A percentile compares a stretch with the other conserved stretches of the same genome.
phyloP scores from a whole-genome alignment of 108 stramenopile genomes.

The Skeletonema tropicum region DNA sequence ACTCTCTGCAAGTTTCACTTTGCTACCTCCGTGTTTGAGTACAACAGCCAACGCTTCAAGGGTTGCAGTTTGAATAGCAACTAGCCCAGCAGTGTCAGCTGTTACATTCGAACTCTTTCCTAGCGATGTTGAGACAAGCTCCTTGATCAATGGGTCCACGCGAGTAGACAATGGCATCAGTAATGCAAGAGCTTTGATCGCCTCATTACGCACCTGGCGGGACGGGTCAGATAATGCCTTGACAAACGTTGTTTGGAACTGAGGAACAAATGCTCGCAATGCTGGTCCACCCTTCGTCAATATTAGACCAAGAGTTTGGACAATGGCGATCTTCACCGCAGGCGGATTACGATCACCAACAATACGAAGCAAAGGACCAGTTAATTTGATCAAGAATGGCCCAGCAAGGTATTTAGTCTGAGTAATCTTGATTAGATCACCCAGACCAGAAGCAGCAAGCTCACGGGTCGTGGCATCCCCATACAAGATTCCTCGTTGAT shows the following conservation, averaged over 20 bases:
- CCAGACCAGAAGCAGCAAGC: constrained; percentile 92
- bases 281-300: constrained; percentile 91
- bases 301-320: constrained; percentile 89
- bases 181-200: constrained; percentile 81
- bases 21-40: constrained; percentile 73
- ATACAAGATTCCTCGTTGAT: constrained; percentile 94
- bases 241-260: constrained; percentile 99
- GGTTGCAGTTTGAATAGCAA: constrained; percentile 85
- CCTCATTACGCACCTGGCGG: constrained; percentile 87
- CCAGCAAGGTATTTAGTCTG: constrained; percentile 84
- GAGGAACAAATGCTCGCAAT: constrained; percentile 97
- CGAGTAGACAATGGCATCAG: constrained; percentile 90
- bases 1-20: constrained; percentile 84
- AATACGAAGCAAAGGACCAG: constrained; percentile 97
- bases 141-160: constrained; percentile 93
- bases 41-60: constrained; percentile 76
- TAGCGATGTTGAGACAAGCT: constrained; percentile 78
- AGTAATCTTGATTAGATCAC: constrained; percentile 93
- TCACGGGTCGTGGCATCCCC: constrained; percentile 84
- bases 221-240: constrained; percentile 96
- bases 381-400: constrained; percentile 95
- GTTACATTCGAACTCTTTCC: constrained; percentile 59
- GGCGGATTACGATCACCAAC: constrained; percentile 95
- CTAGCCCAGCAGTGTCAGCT: constrained; percentile 64
- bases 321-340: constrained; percentile 92